Conservation (phyloP, 495 filamentous ascomycete genomes). For the Apiosordaria backusii region DNA sequence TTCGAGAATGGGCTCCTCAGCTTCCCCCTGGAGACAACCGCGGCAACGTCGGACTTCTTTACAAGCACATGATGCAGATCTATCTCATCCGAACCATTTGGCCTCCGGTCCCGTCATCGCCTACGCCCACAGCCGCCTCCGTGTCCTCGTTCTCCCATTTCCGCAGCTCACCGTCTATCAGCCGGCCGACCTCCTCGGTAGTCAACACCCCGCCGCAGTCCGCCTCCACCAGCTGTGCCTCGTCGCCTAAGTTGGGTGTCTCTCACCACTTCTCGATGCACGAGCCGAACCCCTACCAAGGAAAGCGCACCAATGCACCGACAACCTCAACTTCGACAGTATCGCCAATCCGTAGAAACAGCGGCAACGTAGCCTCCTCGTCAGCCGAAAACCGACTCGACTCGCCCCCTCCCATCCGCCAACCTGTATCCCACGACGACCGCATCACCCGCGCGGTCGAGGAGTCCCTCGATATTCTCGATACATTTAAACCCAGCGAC, state of each 20-base stretch:
- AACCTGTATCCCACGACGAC: constrained; percentile 46
- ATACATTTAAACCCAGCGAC: constrained; percentile 55
- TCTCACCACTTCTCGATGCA: not conserved
- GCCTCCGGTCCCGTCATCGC: constrained; percentile 47
- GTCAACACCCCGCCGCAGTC: constrained; percentile 41
- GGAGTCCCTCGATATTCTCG: constrained; percentile 64
- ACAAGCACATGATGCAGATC: constrained; percentile 87
- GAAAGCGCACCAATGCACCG: not conserved
- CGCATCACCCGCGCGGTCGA: constrained; percentile 74
- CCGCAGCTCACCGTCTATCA: constrained; percentile 15
- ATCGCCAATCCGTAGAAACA: not conserved
- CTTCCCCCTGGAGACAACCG: constrained; percentile 68
- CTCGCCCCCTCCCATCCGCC: constrained; percentile 51
- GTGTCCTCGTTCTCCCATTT: constrained; percentile 24
- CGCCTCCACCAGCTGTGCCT: constrained; percentile 40
- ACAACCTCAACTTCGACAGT: not conserved
- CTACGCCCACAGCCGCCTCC: constrained; percentile 27
- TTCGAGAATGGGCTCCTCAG: constrained; percentile 70
- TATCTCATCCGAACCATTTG: constrained; percentile 84
- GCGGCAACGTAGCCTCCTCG: not conserved
- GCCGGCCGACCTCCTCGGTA: constrained; percentile 19
- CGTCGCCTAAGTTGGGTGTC: constrained; percentile 30
- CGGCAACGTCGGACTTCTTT: constrained; percentile 73
- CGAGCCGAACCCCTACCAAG: constrained; percentile 21
- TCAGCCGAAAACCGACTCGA: constrained; percentile 21